These are phyloP conservation scores for Clonostachys rosea DNA, from an alignment of 2,329 filamentous ascomycete species.

Conservation along the genomic window DNA sequence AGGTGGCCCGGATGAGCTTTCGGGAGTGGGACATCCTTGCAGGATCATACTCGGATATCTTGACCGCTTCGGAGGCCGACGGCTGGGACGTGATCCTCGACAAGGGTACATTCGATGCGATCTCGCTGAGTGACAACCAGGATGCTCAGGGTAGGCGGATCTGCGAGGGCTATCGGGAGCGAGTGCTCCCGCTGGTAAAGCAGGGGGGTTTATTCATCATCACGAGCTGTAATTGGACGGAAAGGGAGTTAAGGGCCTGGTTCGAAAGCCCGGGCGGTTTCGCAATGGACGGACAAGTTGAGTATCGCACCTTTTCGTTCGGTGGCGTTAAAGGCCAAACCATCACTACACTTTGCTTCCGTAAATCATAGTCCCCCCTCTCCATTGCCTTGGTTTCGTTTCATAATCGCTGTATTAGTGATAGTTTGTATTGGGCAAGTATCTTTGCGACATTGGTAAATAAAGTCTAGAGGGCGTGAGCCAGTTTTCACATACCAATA, in stretches of 20 bases:
- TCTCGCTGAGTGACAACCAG: constrained; percentile 64
- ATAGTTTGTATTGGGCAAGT: no score
- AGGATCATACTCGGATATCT: constrained; percentile 27
- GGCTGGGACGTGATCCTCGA: constrained; percentile 93
- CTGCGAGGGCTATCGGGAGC: constrained; percentile 70
- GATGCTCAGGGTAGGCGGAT: constrained; percentile 52
- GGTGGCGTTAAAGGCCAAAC: constrained; percentile 85
- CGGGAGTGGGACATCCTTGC: constrained; percentile 60
- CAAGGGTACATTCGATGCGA: constrained; percentile 96
- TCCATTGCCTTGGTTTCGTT: no score
- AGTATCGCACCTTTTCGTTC: constrained; percentile 85
- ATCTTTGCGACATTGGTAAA: no score
- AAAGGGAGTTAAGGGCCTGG: constrained; percentile 77
- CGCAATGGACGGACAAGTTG: constrained; percentile 60
- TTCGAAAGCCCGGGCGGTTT: constrained; percentile 55
- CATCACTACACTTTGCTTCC: constrained; percentile 83
- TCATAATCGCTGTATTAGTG: no score
- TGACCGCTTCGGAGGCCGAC: constrained; percentile 16
- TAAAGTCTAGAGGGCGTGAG: no score
- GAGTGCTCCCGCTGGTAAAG: constrained; percentile 65
- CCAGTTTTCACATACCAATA: no score
- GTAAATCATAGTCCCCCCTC: constrained; percentile 22
- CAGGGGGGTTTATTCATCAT: constrained; percentile 72
- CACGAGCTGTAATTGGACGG: constrained; percentile 98
- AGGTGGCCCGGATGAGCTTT: constrained; percentile 30